Evolutionary conservation across 768 basidiomycete genomes (phyloP), one percentile per base, ranked within the genome.

Genomic region (Flagelloscypha sp.): DNA sequence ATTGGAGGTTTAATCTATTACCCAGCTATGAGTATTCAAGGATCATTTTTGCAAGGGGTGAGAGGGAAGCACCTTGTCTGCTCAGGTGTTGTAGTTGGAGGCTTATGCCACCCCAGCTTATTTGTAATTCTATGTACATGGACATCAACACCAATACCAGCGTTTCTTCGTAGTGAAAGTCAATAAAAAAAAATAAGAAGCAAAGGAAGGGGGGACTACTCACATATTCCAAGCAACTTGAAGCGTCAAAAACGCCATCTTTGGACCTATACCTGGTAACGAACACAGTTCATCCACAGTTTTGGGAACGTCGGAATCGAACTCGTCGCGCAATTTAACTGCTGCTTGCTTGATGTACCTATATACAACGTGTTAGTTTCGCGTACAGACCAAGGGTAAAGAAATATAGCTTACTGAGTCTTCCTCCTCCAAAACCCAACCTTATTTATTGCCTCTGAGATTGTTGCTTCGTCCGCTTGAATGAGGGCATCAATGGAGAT

Each of bases 121-220:
- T 98, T 93, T 18, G 92, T 92, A 35, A 99, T 97, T 5, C 94
- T 68, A 47, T 97, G 92, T 6, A 97, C 92, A 54, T 99, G 94
- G 0, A 89, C 84, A 47, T 99, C 94, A 0, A 98, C 94, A 0
- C 93, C 94, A 22, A 97, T 94, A 1, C 94, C 94, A 17, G 72
- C 65, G 47, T 90, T 88, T 30, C 85, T 89, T 49, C 5, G 7
- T 18, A 33, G n/a, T 33, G 6, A 23, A 31, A n/a, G 20, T 17
- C 25, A 29, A 35, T 25, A 33, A 22, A 11, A 20, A 27, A 31
- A 24, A 10, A 12, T 18, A 16, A 16, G 10, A 9, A 10, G 7
- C 31, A 34, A 11, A 29, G 29, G 12, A 6, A 17, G 21, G 24
- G 16, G 24, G 24, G 24, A 16, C 40, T 16, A 51, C 79, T 37